Percentiles rank a stretch among this genome's conserved stretches.
These are phyloP conservation scores for Sporothrix protearum DNA, from an alignment of 2,329 filamentous ascomycete species.

Conservation along the genomic window DNA sequence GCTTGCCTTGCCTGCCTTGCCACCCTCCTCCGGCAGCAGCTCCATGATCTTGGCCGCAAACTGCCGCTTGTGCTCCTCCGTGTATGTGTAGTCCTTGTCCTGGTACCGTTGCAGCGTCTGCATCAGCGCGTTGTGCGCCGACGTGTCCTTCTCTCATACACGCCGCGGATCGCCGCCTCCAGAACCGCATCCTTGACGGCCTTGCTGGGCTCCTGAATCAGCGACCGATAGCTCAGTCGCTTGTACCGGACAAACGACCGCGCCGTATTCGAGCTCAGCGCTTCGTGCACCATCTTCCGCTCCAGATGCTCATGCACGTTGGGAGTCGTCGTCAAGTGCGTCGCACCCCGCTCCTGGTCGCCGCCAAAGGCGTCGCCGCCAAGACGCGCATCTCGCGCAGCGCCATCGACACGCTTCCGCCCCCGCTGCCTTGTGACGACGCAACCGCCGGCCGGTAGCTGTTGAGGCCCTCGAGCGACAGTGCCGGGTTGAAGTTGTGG, in stretches of 20 bases:
- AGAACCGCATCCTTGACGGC: constrained; percentile 37
- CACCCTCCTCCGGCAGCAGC: constrained; percentile 31
- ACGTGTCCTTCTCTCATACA: constrained; percentile 31
- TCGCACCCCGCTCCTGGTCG: constrained; percentile 21
- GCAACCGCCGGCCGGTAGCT: constrained; percentile 42
- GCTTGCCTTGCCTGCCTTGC: not conserved
- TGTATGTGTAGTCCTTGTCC: constrained; percentile 36
- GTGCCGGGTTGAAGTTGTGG: constrained; percentile 35
- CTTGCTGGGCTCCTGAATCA: constrained; percentile 26
- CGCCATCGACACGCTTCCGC: constrained; percentile 36
- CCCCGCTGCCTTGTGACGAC: constrained; percentile 28
- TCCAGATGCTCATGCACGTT: constrained; percentile 31
- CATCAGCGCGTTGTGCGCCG: constrained; percentile 23
- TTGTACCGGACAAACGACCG: not conserved
- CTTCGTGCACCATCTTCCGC: constrained; percentile 34
- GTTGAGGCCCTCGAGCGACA: constrained; percentile 36
- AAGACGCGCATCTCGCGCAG: constrained; percentile 41
- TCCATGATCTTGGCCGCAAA: constrained; percentile 35
- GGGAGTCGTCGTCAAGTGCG: constrained; percentile 6
- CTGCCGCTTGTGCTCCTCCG: constrained; percentile 39
- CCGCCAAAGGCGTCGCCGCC: constrained; percentile 37
- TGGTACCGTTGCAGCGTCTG: constrained; percentile 39
- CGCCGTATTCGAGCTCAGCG: constrained; percentile 20
- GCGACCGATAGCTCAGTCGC: not conserved
- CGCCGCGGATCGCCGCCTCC: constrained; percentile 39